Percentiles rank a stretch among this genome's conserved stretches.
phyloP scores from a whole-genome alignment of 192 early-diverging fungal genomes.

The Ambispora gerdemannii region DNA sequence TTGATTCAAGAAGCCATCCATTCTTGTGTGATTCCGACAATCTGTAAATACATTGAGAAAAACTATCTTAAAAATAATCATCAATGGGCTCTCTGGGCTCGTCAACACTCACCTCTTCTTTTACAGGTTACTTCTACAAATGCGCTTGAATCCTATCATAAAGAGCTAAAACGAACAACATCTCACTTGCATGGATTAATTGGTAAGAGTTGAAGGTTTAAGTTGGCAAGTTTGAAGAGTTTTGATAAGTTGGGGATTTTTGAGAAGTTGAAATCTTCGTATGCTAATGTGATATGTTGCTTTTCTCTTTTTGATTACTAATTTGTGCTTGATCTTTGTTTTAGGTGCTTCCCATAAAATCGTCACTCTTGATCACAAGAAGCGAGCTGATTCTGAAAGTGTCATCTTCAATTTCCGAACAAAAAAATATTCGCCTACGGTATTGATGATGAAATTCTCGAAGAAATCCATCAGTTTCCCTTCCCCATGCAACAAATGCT shows the following conservation, averaged over 20 bases:
- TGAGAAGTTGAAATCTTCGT: too few species aligned
- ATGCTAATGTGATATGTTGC: neutral
- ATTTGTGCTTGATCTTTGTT: neutral
- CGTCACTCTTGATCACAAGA: neutral
- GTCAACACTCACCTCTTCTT: constrained; percentile 27
- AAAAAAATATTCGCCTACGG: too few species aligned
- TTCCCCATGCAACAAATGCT: constrained; percentile 19
- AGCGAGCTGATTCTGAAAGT: constrained; percentile 4
- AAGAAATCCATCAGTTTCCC: constrained; percentile 22
- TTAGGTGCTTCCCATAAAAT: constrained; percentile 16
- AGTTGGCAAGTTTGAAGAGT: too few species aligned
- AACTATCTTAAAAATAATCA: constrained; percentile 21
- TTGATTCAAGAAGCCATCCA: constrained; percentile 11
- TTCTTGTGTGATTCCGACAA: constrained; percentile 4
- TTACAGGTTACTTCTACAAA: constrained; percentile 26
- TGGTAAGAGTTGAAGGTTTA: too few species aligned
- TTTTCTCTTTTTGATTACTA: neutral
- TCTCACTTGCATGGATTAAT: constrained; percentile 10
- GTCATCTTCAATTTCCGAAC: neutral
- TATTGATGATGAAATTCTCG: too few species aligned
- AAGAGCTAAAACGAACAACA: constrained; percentile 5
- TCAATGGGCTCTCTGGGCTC: constrained; percentile 17
- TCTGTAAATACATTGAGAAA: constrained; percentile 6
- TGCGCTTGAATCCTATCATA: constrained; percentile 27
- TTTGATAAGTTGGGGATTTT: too few species aligned